Conservation (phyloP, 75 land plant species). For the Selaginella moellendorffii region DNA sequence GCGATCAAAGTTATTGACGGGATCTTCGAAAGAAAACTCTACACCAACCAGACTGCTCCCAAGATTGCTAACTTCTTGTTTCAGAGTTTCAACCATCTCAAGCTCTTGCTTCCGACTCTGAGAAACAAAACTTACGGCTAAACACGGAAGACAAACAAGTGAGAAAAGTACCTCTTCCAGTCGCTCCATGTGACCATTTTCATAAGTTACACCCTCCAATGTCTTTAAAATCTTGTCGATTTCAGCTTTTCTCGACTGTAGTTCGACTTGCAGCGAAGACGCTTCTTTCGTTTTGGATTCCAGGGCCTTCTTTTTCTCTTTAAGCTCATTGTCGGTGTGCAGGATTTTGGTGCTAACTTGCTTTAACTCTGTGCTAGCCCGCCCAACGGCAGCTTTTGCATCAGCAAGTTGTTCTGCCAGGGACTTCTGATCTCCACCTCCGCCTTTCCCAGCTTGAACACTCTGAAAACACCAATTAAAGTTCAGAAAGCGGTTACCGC, state of each 20-base stretch:
- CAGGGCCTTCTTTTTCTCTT: constrained; percentile 59
- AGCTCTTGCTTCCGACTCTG: constrained; percentile 53
- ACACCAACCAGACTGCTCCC: constrained; percentile 61
- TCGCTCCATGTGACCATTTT: constrained; percentile 70
- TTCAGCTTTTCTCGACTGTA: constrained; percentile 41
- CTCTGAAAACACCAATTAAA: constrained; percentile 27
- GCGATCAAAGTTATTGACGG: constrained; percentile 69
- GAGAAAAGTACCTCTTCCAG: constrained; percentile 66
- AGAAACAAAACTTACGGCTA: background rate
- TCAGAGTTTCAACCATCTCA: constrained; percentile 53
- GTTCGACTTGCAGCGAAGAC: constrained; percentile 57
- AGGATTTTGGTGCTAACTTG: constrained; percentile 70
- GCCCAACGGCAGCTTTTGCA: constrained; percentile 88
- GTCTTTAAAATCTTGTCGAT: constrained; percentile 47
- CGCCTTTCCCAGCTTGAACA: constrained; percentile 85
- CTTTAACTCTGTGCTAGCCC: constrained; percentile 58
- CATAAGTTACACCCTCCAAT: constrained; percentile 41
- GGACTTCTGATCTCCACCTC: constrained; percentile 80
- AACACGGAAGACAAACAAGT: background rate
- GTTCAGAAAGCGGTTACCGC: background rate
- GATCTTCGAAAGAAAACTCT: constrained; percentile 65
- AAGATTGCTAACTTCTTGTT: constrained; percentile 52
- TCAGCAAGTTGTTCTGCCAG: constrained; percentile 90
- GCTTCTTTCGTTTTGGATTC: constrained; percentile 66
- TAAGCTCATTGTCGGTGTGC: constrained; percentile 74